phyloP scores from a whole-genome alignment of 495 filamentous ascomycete species.

The Daldinia concentrica region DNA sequence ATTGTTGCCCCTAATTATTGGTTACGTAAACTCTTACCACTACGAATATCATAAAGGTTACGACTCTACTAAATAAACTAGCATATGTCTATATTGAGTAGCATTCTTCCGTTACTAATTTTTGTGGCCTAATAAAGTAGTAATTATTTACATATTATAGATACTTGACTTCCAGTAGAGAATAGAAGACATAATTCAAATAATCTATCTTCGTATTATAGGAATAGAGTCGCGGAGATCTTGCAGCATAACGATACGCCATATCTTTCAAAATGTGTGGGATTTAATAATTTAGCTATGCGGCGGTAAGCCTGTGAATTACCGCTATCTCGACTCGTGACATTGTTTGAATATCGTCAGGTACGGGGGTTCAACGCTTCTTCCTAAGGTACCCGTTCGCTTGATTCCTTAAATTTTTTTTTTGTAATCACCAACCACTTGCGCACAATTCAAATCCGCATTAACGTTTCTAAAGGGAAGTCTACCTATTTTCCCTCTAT shows the following conservation, averaged over 20 bases:
- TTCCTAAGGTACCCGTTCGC: not conserved
- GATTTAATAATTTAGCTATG: not conserved
- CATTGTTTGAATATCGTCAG: not conserved
- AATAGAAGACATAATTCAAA: too few species aligned
- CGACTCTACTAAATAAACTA: too few species aligned
- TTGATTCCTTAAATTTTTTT: not conserved
- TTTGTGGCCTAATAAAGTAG: too few species aligned
- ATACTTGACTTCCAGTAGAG: too few species aligned
- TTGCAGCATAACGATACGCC: not conserved
- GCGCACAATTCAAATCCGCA: not conserved
- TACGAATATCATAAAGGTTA: too few species aligned
- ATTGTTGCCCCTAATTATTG: too few species aligned
- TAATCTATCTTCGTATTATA: not conserved
- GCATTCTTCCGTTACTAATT: too few species aligned
- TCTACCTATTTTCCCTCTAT: not conserved
- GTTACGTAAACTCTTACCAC: too few species aligned
- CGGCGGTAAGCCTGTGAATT: not conserved
- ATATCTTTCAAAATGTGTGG: not conserved
- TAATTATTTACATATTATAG: too few species aligned
- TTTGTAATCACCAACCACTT: not conserved
- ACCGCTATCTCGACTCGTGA: not conserved
- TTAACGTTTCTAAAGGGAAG: not conserved
- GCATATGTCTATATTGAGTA: too few species aligned
- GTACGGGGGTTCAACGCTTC: not conserved
- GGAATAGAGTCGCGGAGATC: not conserved